Evolutionary conservation across 139 green algal species (phyloP), one percentile per base, ranked within the genome.

Genomic region (Spirogloea muscicola): DNA sequence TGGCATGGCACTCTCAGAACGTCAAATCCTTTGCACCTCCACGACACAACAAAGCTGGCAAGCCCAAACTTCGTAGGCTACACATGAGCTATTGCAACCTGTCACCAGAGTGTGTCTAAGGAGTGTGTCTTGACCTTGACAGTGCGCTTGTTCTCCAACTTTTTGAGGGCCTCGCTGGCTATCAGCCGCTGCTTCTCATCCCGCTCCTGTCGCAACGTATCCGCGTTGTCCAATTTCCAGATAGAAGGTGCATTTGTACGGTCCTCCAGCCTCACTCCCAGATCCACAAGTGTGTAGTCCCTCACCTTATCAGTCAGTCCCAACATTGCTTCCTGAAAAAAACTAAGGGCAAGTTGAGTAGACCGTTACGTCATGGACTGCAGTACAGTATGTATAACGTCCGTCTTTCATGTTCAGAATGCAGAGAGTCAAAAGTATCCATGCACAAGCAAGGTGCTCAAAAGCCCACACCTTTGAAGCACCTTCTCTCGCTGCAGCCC

Each of bases 201-300:
- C n/a, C 68, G 38, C 86, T 95, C 90, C 2, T 74, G 77, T 31
- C 80, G 74, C 64, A 98, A 78, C 33, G 88, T 85, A 2, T 81
- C 89, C 0, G 93, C 89, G 69, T 97, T 90, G 52, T 97, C 94
- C 21, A 89, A 84, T 84, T 97, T 97, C 92, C 91, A 97, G 25
- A 95, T 78, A 10, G 88, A 86, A 29, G 84, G 86, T 51, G 84
- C 91, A 57, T 91, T 88, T 49, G 81, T 78, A 83, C 97, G 91
- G 37, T 75, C 72, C 81, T 99, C 94, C n/a, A 97, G 79, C 60
- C 89, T 76, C 27, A 98, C 85, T 1, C 94, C 94, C 69, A 98
- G 80, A 25, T 93, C 86, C 21, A 92, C 85, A 65, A 98, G 69
- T 1, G 80, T 80, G 6, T 88, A 77, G 76, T 99, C 94, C 0